Base-by-base conservation (phyloP, 345 rosid genomes). In the Salix purpurea region DNA sequence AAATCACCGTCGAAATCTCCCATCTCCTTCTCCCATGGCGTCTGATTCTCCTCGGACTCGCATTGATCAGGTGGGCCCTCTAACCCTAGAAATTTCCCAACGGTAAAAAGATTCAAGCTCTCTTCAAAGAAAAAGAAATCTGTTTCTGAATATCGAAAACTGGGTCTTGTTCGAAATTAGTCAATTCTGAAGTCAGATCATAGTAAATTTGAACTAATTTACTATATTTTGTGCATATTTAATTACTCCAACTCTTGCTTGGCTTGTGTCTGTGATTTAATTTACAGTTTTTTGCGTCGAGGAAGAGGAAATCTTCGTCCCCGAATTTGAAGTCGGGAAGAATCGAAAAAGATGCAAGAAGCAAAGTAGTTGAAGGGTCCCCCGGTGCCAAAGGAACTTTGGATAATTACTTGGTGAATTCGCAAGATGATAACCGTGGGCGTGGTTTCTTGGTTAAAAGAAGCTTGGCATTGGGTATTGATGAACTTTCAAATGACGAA, bases 331-430 rank as follows among this genome's bases (percentile, higher is more conserved):
- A 91, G 87, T 50, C 79, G 67, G 88, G 85, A 77, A 85, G 87
- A 76, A 70, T 60, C 9, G 90, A 85, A 77, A 91, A 87, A 78
- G 88, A 86, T 77, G 88, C 83, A 64, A 88, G 82, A 83, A 74
- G 72, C 28, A 48, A 82, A 42, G 80, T 67, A 21, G 94, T 42
- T 42, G 46, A 89, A 84, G 86, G 79, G 67, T 89, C 96, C 23
- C 93, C 97, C 44, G 86, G 88, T 75, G 91, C 84, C 65, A 90
- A 90, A 86, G 90, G 93, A 62, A 89, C 86, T 79, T 84, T 93
- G 86, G 88, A 87, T 60, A 86, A 67, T 78, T 93, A 78, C 90
- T 83, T 93, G 83, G 87, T 76, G 78, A 81, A 83, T 77, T 89
- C 93, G 24, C 84, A 36, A 75, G 89, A 84, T 44, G 84, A 82